These are phyloP conservation scores for Aureobasidium sp. DNA, from an alignment of 2,329 filamentous ascomycete species.

Conservation along the genomic window DNA sequence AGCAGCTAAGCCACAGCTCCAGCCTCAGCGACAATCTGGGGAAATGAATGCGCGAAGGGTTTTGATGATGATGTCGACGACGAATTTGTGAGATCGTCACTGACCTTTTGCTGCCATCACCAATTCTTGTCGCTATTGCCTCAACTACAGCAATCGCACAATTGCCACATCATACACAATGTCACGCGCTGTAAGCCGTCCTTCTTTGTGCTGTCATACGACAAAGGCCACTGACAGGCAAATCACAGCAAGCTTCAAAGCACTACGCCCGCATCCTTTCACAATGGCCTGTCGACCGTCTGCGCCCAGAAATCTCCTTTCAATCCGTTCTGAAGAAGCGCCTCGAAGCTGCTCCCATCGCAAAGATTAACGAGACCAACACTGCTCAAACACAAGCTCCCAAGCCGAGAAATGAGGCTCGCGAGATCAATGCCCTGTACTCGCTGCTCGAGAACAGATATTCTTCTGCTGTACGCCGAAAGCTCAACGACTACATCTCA, in stretches of 20 bases:
- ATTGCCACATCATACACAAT: constrained; percentile 2
- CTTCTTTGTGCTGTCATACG: background rate
- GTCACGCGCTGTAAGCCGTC: constrained; percentile 5
- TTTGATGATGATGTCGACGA: constrained; percentile 17
- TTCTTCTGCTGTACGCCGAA: constrained; percentile 32
- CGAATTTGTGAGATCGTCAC: constrained; percentile 1
- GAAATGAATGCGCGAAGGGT: constrained; percentile 1
- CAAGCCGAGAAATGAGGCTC: constrained; percentile 29
- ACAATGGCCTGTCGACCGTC: constrained; percentile 44
- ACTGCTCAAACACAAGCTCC: constrained; percentile 7
- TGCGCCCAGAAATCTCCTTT: constrained; percentile 44
- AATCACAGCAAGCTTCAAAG: constrained; percentile 30
- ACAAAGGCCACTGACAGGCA: constrained; percentile 10
- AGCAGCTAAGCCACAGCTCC: background rate
- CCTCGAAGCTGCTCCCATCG: constrained; percentile 27
- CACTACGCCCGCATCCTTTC: constrained; percentile 45
- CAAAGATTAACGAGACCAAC: constrained; percentile 17
- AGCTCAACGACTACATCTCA: background rate
- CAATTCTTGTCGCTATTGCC: background rate
- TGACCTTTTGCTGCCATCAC: background rate
- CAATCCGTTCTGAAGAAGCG: constrained; percentile 38
- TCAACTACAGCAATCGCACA: background rate
- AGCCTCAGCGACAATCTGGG: background rate
- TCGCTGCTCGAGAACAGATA: constrained; percentile 55
- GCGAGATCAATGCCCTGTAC: constrained; percentile 52